A percentile compares a stretch with the other conserved stretches of the same genome.
Conservation (phyloP, 345 rosid genomes). For the Syzygium jambos region DNA sequence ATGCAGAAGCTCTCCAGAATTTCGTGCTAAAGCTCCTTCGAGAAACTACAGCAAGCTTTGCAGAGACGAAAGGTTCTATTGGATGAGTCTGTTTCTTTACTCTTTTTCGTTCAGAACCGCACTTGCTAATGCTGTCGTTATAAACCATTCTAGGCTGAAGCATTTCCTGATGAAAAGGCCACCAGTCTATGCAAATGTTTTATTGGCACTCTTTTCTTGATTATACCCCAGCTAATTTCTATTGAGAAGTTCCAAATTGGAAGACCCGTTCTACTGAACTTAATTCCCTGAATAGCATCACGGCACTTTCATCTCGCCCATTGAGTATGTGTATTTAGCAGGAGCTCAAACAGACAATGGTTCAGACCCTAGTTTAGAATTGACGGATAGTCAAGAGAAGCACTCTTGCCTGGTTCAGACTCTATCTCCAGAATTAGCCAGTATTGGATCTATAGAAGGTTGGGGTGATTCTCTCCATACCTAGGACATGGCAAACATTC, state of each 20-base stretch:
- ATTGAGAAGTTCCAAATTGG: too few species aligned
- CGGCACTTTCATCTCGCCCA: not conserved
- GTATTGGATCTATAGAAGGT: not conserved
- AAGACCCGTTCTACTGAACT: too few species aligned
- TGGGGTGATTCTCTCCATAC: not conserved
- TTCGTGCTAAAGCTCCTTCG: not conserved
- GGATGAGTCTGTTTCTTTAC: not conserved
- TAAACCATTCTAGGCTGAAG: too few species aligned
- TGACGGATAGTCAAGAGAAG: not conserved
- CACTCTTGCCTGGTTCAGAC: not conserved
- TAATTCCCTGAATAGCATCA: not conserved
- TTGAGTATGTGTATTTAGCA: not conserved
- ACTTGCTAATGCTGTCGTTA: not conserved
- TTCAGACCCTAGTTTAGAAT: not conserved
- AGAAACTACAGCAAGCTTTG: not conserved
- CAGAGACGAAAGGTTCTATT: not conserved
- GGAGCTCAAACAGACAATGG: not conserved
- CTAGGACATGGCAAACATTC: not conserved
- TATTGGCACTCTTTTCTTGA: too few species aligned
- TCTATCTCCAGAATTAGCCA: too few species aligned
- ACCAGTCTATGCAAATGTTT: too few species aligned
- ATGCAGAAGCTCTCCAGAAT: not conserved
- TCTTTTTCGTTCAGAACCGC: not conserved
- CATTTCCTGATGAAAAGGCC: too few species aligned
- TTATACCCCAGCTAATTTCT: too few species aligned